Base-by-base conservation (phyloP, 176 grass and related monocot genomes). In the Aegilops speltoides region DNA sequence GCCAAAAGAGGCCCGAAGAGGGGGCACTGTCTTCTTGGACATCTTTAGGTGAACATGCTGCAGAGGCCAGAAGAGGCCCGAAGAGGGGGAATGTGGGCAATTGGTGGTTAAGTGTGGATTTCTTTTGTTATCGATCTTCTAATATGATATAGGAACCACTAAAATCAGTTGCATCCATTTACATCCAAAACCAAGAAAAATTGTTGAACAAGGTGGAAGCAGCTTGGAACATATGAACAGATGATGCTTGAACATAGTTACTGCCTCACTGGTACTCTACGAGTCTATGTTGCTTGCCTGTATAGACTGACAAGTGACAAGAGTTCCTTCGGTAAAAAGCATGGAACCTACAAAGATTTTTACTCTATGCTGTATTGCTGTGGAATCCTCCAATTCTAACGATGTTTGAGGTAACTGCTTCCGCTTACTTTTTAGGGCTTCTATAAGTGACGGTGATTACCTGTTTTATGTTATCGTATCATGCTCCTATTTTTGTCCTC, bases 341-440 rank as follows among this genome's bases (percentile, higher is more conserved):
- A 90, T 86, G 91, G 88, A 88, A 88, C 23, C 25, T 85, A 65
- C 88, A 80, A 87, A 87, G 84, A 89, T 91, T 87, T 38, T 79
- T 91, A 91, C 85, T 79, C 80, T 90, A 78, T 90, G 67, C 82
- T 93, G 84, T 90, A 75, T 87, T 84, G 85, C 77, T 81, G 87
- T 88, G 89, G 82, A 91, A 75, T 86, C 56, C 77, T 85, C 71
- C 80, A 87, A 89, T 85, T 91, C 77, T 94, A 89, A 70, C 82
- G 79, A 31, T 89, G 50, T 84, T 68, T 85, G 34, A 94, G 89
- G 93, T 92, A 92, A 90, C 79, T 86, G 85, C 82, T 85, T 90
- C 56, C 26, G 56, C 79, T 70, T 37, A 79, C 62, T 56, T 84
- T 38, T 82, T 86, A 86, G 77, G 85, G 81, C 62, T 79, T 85